Percentiles rank a stretch among this genome's conserved stretches.
Evolutionary conservation across 805 yeast genomes (phyloP).

Genomic region (Saturnispora ahearnii): DNA sequence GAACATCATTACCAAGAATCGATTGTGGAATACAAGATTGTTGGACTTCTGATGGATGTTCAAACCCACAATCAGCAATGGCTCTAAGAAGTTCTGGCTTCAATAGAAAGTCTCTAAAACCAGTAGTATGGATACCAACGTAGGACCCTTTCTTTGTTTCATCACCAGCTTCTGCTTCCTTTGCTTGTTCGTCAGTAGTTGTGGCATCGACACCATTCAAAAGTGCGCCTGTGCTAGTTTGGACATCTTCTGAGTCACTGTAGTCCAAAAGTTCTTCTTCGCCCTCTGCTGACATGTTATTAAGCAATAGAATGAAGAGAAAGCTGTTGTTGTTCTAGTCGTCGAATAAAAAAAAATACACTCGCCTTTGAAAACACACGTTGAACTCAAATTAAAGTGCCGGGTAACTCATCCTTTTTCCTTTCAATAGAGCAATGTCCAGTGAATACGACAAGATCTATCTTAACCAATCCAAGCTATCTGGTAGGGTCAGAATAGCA

Average conservation of each 20-base stretch:
- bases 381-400: not conserved
- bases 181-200: conserved; percentile 17
- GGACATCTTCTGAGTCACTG: conserved; percentile 96
- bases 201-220: conserved; percentile 34
- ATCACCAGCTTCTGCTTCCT: conserved; percentile 25
- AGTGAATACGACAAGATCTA: conserved; percentile 84
- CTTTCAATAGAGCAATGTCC: conserved; percentile 19
- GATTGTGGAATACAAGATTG: conserved; percentile 98
- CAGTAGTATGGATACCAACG: conserved; percentile 97
- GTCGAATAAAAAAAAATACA: not conserved
- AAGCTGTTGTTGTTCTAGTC: not conserved
- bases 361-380: not conserved
- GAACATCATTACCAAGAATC: conserved; percentile 92
- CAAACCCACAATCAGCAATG: conserved; percentile 97
- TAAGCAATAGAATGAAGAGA: not conserved
- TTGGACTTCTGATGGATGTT: conserved; percentile 99
- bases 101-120: conserved; percentile 93
- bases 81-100: conserved; percentile 97
- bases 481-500: conserved; percentile 90
- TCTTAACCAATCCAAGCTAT: conserved; percentile 71
- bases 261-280: conserved; percentile 99
- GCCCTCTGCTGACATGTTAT: conserved; percentile 83
- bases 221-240: conserved; percentile 29
- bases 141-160: conserved; percentile 92
- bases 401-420: conserved; percentile 1